Evolutionary conservation across 129 eudicot genomes (phyloP).

Genomic region (Flaveria bidentis): DNA sequence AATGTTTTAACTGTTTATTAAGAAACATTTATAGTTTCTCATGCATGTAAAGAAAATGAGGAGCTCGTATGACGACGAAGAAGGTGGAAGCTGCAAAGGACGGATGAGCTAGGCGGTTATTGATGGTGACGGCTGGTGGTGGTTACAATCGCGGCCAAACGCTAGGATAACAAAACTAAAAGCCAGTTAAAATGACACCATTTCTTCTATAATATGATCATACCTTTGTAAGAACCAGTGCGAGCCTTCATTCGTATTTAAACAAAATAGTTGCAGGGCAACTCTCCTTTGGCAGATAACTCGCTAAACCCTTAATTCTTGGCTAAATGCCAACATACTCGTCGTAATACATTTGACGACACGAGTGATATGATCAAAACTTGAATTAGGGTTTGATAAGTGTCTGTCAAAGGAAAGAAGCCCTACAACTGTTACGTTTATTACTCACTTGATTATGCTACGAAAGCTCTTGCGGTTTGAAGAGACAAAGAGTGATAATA

Average conservation of each 20-base stretch:
- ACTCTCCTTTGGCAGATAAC: constrained; percentile 45
- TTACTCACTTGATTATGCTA: background rate
- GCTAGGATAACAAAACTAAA: background rate
- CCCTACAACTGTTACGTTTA: constrained; percentile 32
- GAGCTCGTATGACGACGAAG: background rate
- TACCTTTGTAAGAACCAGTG: constrained; percentile 8
- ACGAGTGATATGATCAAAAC: background rate
- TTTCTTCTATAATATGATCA: background rate
- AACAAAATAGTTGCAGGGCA: constrained; percentile 37
- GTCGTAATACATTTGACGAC: background rate
- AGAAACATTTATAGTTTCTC: no score
- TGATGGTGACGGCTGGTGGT: no score
- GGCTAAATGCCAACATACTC: background rate
- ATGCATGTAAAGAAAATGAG: no score
- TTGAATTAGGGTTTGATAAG: constrained; percentile 5
- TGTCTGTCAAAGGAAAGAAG: constrained; percentile 30
- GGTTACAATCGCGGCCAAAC: no score
- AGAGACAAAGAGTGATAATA: constrained; percentile 9
- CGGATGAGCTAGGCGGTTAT: no score
- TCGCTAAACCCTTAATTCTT: background rate
- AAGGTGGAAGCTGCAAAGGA: no score
- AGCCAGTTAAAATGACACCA: background rate
- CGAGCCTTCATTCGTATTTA: constrained; percentile 6
- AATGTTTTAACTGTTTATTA: no score
- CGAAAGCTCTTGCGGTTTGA: background rate